These are phyloP conservation scores for Herpotrichia juniperi DNA, from an alignment of 2,329 filamentous ascomycete genomes.

Conservation along the genomic window DNA sequence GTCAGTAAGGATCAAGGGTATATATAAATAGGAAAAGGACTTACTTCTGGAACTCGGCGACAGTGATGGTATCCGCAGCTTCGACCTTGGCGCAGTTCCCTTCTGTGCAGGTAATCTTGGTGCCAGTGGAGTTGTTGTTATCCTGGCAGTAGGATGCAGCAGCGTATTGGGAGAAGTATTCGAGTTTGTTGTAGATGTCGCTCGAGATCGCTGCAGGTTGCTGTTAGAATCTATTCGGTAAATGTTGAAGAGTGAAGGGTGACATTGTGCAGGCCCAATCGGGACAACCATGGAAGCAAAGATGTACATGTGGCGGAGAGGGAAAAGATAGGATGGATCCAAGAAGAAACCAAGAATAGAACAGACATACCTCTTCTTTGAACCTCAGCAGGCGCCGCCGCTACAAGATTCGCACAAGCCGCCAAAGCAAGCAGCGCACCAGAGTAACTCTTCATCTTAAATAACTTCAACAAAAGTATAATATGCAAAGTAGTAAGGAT, in stretches of 20 bases:
- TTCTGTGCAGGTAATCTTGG: conserved; percentile 51
- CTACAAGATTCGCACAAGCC: background rate
- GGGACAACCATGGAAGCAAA: background rate
- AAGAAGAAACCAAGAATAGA: background rate
- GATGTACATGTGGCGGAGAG: background rate
- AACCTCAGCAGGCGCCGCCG: conserved; percentile 33
- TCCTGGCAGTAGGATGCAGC: conserved; percentile 59
- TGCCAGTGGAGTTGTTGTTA: conserved; percentile 54
- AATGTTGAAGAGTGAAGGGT: background rate
- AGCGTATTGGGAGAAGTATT: conserved; percentile 58
- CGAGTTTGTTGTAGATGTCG: conserved; percentile 49
- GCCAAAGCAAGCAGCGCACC: background rate
- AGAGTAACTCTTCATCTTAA: background rate
- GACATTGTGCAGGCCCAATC: background rate
- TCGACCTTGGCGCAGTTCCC: conserved; percentile 58
- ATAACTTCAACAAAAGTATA: background rate
- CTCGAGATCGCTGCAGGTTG: conserved; percentile 42
- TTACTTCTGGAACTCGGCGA: conserved; percentile 58
- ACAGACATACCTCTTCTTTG: conserved; percentile 31
- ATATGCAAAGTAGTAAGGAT: no score
- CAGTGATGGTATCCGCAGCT: conserved; percentile 51
- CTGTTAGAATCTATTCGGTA: background rate
- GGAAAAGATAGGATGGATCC: background rate
- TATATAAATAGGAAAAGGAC: conserved; percentile 11
- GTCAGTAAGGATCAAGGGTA: conserved; percentile 1